These are phyloP conservation scores for Polyporus tsugae DNA, from an alignment of 1,284 basidiomycete genomes.

Conservation along the genomic window DNA sequence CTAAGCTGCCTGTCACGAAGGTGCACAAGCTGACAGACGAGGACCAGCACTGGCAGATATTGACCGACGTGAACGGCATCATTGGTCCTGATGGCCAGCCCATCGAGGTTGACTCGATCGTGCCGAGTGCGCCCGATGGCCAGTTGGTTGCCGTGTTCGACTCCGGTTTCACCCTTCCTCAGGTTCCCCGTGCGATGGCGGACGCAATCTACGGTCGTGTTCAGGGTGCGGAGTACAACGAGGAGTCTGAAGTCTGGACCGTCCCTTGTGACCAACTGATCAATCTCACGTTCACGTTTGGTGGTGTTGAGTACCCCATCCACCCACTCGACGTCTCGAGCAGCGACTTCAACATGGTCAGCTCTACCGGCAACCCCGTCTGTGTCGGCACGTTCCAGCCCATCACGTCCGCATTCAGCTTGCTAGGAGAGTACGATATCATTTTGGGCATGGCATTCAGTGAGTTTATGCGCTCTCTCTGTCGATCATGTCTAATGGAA, in stretches of 20 bases:
- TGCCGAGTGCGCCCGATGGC: constrained; percentile 51
- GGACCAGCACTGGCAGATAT: constrained; percentile 83
- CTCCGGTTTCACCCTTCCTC: constrained; percentile 73
- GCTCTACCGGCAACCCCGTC: constrained; percentile 63
- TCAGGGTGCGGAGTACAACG: constrained; percentile 74
- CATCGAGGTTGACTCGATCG: constrained; percentile 69
- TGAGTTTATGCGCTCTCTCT: constrained; percentile 47
- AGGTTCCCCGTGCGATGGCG: constrained; percentile 76
- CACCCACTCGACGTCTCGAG: constrained; percentile 79
- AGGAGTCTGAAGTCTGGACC: constrained; percentile 66
- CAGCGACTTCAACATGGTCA: constrained; percentile 64
- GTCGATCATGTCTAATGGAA: background rate
- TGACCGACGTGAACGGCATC: constrained; percentile 68
- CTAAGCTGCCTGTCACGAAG: constrained; percentile 71
- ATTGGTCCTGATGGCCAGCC: constrained; percentile 76
- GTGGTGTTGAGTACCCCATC: constrained; percentile 70
- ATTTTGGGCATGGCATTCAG: constrained; percentile 84
- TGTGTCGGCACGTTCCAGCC: constrained; percentile 84
- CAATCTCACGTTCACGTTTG: constrained; percentile 75
- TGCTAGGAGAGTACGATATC: constrained; percentile 80
- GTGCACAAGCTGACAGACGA: constrained; percentile 59
- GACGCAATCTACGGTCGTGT: constrained; percentile 85
- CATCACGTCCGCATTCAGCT: constrained; percentile 79
- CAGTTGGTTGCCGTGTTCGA: constrained; percentile 75
- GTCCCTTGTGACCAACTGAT: constrained; percentile 77